Percentiles rank a stretch among this genome's conserved stretches.
phyloP scores from a whole-genome alignment of 768 basidiomycete species.

The Mycena vulgaris region DNA sequence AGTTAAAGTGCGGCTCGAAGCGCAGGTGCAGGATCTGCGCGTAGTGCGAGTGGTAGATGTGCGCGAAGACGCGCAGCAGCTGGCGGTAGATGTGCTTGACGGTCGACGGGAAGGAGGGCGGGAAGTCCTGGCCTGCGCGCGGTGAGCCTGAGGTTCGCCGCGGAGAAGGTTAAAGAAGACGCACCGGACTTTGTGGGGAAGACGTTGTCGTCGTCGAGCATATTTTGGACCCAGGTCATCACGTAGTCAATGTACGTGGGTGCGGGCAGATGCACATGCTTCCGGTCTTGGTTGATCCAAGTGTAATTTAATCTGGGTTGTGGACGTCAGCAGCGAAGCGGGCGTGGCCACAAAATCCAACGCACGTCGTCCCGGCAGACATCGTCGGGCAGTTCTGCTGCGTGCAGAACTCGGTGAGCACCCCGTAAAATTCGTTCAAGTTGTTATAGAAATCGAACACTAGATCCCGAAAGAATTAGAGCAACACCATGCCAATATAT shows the following conservation, averaged over 20 bases:
- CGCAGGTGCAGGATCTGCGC: constrained; percentile 92
- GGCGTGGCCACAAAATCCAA: neutral
- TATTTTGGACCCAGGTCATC: constrained; percentile 98
- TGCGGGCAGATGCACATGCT: constrained; percentile 92
- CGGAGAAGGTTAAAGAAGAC: constrained; percentile 68
- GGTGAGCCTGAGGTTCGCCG: constrained; percentile 69
- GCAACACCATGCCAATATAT: constrained; percentile 7
- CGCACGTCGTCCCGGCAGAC: constrained; percentile 92
- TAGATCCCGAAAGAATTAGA: constrained; percentile 49
- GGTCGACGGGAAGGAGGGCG: constrained; percentile 89
- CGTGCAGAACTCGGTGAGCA: constrained; percentile 95
- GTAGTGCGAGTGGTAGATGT: constrained; percentile 97
- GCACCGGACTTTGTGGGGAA: constrained; percentile 97
- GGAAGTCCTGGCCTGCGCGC: constrained; percentile 83
- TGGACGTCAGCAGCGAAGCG: neutral
- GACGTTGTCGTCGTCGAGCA: constrained; percentile 91
- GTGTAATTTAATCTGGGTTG: constrained; percentile 90
- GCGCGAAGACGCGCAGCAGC: constrained; percentile 96
- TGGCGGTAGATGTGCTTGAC: constrained; percentile 96
- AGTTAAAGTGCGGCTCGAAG: constrained; percentile 96
- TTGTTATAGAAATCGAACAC: constrained; percentile 99
- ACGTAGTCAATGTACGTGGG: constrained; percentile 99
- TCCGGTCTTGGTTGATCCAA: constrained; percentile 97
- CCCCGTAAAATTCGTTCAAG: constrained; percentile 96
- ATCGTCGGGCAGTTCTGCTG: constrained; percentile 91